Evolutionary conservation across 768 basidiomycete species (phyloP).

Genomic region (Leucocoprinus sp.): DNA sequence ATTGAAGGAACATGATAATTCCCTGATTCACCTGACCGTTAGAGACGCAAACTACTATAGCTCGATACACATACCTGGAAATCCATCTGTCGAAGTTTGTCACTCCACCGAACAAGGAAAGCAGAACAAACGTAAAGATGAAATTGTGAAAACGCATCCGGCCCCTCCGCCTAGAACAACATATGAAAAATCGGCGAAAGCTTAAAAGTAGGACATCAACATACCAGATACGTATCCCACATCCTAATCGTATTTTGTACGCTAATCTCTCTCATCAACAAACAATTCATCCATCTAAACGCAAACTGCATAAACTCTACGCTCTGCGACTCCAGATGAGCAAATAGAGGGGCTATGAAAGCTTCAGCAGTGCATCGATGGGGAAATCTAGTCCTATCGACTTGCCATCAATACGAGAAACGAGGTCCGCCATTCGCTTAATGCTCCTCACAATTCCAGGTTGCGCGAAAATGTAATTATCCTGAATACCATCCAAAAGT

Average conservation of each 20-base stretch:
- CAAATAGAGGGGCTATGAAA: conserved; percentile 66
- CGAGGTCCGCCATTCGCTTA: conserved; percentile 88
- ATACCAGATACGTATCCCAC: conserved; percentile 99
- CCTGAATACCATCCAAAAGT: conserved; percentile 93
- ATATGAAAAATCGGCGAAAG: not conserved
- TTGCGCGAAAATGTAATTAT: conserved; percentile 95
- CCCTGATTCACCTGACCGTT: conserved; percentile 43
- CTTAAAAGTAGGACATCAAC: conserved; percentile 21
- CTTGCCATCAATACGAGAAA: conserved; percentile 78
- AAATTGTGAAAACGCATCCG: conserved; percentile 98
- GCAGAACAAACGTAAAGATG: conserved; percentile 98
- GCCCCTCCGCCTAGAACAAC: conserved; percentile 74
- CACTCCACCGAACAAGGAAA: conserved; percentile 93
- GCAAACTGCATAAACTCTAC: conserved; percentile 99
- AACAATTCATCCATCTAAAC: conserved; percentile 99
- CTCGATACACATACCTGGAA: conserved; percentile 68
- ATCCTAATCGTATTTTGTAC: conserved; percentile 95
- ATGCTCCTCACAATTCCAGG: conserved; percentile 95
- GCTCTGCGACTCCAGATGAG: conserved; percentile 82
- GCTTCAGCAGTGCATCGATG: not conserved
- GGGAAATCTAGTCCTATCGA: not conserved
- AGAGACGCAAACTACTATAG: not conserved
- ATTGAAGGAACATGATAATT: conserved; percentile 98
- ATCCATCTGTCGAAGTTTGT: conserved; percentile 91
- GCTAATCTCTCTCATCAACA: conserved; percentile 96